Conservation (phyloP, 2,329 filamentous ascomycete genomes). For the Sporothrix brasiliensis region DNA sequence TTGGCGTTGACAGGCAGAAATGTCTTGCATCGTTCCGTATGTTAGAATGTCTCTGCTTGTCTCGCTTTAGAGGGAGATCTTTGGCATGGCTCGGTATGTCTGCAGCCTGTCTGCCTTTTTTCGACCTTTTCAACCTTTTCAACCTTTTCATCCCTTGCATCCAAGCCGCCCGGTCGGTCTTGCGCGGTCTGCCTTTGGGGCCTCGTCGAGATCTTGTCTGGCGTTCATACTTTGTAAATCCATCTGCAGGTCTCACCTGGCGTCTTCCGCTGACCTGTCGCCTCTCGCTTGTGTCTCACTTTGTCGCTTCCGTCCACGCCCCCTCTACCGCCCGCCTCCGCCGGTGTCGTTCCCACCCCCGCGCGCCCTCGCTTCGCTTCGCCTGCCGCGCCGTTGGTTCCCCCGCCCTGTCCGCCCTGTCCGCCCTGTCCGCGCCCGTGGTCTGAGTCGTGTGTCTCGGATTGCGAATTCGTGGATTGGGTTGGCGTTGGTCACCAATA, state of each 20-base stretch:
- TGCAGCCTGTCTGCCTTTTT: background rate
- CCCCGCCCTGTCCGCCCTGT: background rate
- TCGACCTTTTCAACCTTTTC: background rate
- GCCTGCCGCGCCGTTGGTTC: background rate
- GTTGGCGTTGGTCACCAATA: background rate
- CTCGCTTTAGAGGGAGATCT: constrained; percentile 1
- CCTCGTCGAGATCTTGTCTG: background rate
- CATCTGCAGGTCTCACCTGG: constrained; percentile 22
- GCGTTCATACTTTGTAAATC: background rate
- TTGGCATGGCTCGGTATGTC: background rate
- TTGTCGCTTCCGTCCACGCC: constrained; percentile 5
- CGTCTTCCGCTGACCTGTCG: background rate
- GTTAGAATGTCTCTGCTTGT: background rate
- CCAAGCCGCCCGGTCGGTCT: constrained; percentile 17
- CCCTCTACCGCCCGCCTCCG: background rate
- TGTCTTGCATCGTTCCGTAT: background rate
- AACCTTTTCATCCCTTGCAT: constrained; percentile 22
- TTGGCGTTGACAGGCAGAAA: background rate
- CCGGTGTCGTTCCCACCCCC: background rate
- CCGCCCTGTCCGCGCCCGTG: constrained; percentile 17
- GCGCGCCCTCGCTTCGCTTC: background rate
- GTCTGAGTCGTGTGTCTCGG: constrained; percentile 28
- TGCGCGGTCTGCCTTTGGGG: background rate
- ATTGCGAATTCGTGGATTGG: constrained; percentile 12
- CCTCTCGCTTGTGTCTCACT: background rate